Base-by-base conservation (phyloP, 2,329 filamentous ascomycete genomes). In the Cercospora nicotianae region DNA sequence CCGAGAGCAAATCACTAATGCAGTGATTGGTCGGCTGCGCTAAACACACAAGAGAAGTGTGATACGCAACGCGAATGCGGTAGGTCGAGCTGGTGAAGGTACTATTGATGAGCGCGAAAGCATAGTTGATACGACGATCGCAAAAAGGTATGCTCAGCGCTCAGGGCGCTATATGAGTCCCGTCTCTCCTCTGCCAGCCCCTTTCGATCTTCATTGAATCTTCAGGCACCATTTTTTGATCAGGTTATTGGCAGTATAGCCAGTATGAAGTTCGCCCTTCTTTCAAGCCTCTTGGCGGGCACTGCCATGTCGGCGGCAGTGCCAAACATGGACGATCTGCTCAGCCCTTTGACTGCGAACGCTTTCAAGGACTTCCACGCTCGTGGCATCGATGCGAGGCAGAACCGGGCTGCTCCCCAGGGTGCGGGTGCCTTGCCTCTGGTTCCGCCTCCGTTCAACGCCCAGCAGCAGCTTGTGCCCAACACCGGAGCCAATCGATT, bases 381-480 rank as follows among this genome's bases (percentile, higher is more conserved):
- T 12, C 23, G 61, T 33, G 18, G 45, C 5, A 55, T 63, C 30
- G 45, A 55, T 31, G 61, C 26, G 4, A 45, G 61, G n/a, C 61
- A 63, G 45, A 63, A 53, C 28, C 20, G 18, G 3, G 62, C 62
- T 58, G 53, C 62, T 10, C 75, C 74, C 13, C 74, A 76, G 48
- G 74, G 74, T 53, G 66, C 45, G 30, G 74, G 72, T 36, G 74
- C 74, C 26, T 58, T 75, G 20, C 75, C 76, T 12, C 58, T 73
- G 10, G 42, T 60, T 9, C 72, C 74, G 42, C 75, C 76, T 2
- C 72, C 74, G 13, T 79, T 79, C 67, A 72, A 78, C 66, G 76
- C 77, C 12, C 67, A 66, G 5, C 53, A 71, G 8, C 78, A 79
- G 61, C 72, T 67, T 57, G 72, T 79, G 45, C 72, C 71, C 66